phyloP scores from a whole-genome alignment of 805 yeast species.

The Candida caryicola region DNA sequence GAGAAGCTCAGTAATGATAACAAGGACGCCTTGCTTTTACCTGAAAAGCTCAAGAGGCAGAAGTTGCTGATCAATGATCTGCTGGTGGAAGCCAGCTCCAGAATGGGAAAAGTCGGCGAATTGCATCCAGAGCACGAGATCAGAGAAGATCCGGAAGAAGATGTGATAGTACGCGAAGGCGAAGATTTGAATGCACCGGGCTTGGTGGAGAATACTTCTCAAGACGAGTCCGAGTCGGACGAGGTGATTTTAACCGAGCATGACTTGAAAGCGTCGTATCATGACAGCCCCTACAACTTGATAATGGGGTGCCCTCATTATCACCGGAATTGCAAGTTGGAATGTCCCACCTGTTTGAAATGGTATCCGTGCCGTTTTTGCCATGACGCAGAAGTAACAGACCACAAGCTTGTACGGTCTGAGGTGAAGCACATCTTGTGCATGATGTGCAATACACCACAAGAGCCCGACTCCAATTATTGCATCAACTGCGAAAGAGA shows the following conservation, averaged over 20 bases:
- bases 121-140: slow-evolving; percentile 11
- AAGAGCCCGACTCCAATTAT: slow-evolving; percentile 61
- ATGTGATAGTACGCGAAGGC: slow-evolving; percentile 1
- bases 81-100: not conserved
- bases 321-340: slow-evolving; percentile 77
- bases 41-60: slow-evolving; percentile 14
- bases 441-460: slow-evolving; percentile 76
- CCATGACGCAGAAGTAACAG: slow-evolving; percentile 59
- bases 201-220: not conserved
- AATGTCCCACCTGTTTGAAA: slow-evolving; percentile 68
- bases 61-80: slow-evolving; percentile 14
- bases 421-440: slow-evolving; percentile 71
- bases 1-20: slow-evolving; percentile 18
- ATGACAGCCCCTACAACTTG: slow-evolving; percentile 37
- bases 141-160: slow-evolving; percentile 8
- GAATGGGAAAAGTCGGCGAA: slow-evolving; percentile 10
- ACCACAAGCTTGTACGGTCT: slow-evolving; percentile 50
- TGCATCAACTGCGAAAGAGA: slow-evolving; percentile 67
- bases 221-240: slow-evolving; percentile 21
- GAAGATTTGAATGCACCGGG: not conserved
- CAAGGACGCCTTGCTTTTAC: slow-evolving; percentile 2
- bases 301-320: slow-evolving; percentile 81
- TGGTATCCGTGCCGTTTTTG: slow-evolving; percentile 87
- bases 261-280: slow-evolving; percentile 50
- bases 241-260: slow-evolving; percentile 46